Evolutionary conservation across 2,329 filamentous ascomycete species (phyloP), one percentile per base, ranked within the genome.

Genomic region (Claviceps lovelessii): DNA sequence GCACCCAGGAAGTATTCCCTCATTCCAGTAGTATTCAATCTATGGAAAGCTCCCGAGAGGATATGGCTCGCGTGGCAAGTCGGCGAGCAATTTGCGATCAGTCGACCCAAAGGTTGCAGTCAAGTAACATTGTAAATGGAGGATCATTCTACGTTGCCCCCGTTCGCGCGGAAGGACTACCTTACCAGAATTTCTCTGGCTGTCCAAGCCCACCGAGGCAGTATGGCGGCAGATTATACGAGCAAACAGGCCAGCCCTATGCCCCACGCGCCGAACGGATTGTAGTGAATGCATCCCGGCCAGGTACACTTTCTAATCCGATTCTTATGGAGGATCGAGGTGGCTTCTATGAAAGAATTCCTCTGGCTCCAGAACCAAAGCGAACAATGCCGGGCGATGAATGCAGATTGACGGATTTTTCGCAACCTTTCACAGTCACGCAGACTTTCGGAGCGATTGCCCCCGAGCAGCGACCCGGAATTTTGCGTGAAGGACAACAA

Each of bases 241-340:
- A 61, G 23, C 33, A 56, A 31, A 41, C 54, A 48, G 58, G 58
- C 39, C 54, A 55, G 29, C 54, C 58, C 23, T 57, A 54, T 33
- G 57, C 59, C 31, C 56, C 60, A 44, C 56, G 61, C 47, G 61
- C 59, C 49, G 63, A 60, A 55, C 64, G 63, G 48, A 65, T 67
- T 28, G 62, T 65, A 51, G 57, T 67, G 53, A 64, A 69, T 56
- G 61, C 61, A 51, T 58, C 62, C 53, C 62, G 65, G 49, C 62
- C 62, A 19, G 69, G 67, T 52, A 62, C 60, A 29, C 62, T 63
- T 44, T 61, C 61, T n/a, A 67, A 65, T 28, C 66, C 66, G 19
- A 63, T 71, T 49, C 53, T 70, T 58, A 72, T 73, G 69, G 68
- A 72, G 57, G 68, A 72, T 59, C 64, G 68, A 35, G 68, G 68